Evolutionary conservation across 1,139 yeast genomes (phyloP), one percentile per base, ranked within the genome.

Genomic region (Lodderomyces metapsilosis): DNA sequence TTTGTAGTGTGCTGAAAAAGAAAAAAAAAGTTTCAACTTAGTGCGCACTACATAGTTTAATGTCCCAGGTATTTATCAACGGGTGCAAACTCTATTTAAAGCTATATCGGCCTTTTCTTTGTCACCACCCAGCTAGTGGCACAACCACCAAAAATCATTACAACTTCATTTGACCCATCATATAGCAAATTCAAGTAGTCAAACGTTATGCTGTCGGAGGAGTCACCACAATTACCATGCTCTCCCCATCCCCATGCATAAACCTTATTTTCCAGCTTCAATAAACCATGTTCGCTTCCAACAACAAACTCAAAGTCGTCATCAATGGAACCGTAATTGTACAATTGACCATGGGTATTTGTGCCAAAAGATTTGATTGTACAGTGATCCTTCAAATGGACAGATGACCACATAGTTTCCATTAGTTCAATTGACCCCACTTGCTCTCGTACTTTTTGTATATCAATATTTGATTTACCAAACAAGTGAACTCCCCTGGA

Each of bases 171-270:
- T n/a, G 43, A 38, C 2, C 50, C 57, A 3, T 49, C 38, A 17
- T 30, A 73, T n/a, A 79, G 38, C 15, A 39, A 42, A 45, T 74
- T 77, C 27, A 74, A 49, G 36, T 62, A 57, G 44, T 61, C 60
- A 44, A 71, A 76, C 0, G 71, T 64, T 3, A 68, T 74, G 4
- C 57, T 56, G 5, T 53, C 59, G 1, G 48, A 52, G 13, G 16
- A 4, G 12, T 25, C 16, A 12, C 98, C 98, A 62, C 98, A 91
- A 57, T 92, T 92, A 0, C 98, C 98, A 58, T 92, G 98, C 57
- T 92, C 98, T 20, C 97, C 97, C 98, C 98, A 92, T 0, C 98
- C 98, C 98, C 98, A 92, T 3, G 91, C 76, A 42, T 57, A 67
- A 0, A 87, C 81, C 5, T 50, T 45, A 36, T 65, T 58, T 1